Conservation (phyloP, 192 early-diverging fungal species). For the Geranomyces variabilis region DNA sequence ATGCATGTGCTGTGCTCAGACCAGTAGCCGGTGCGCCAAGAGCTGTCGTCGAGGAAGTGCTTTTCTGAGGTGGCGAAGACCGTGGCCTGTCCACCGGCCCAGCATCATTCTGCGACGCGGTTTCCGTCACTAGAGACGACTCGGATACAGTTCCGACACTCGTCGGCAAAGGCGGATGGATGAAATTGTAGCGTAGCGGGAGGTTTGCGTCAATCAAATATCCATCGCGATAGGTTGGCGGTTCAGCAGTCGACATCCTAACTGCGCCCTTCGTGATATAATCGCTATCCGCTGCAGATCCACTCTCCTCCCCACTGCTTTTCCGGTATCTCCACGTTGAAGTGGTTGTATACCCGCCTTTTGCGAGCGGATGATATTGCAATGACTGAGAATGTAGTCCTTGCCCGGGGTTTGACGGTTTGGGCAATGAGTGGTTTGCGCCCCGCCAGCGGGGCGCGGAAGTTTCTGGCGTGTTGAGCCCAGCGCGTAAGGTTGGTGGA, state of each 20-base stretch:
- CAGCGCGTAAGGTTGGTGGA: background rate
- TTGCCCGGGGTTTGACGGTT: background rate
- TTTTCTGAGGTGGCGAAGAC: too few species aligned
- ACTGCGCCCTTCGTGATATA: background rate
- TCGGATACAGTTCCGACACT: background rate
- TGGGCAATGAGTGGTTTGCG: background rate
- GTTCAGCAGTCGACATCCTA: background rate
- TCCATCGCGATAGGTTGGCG: slow-evolving; percentile 21
- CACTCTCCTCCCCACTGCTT: background rate
- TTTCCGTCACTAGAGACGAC: background rate
- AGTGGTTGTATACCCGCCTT: slow-evolving; percentile 15
- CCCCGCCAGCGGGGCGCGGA: background rate
- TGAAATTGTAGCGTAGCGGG: slow-evolving; percentile 26
- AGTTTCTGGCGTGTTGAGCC: background rate
- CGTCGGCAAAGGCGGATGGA: slow-evolving; percentile 4
- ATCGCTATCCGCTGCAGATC: background rate
- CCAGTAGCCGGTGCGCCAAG: background rate
- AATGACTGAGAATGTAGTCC: background rate
- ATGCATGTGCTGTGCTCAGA: slow-evolving; percentile 2
- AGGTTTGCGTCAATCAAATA: slow-evolving; percentile 30
- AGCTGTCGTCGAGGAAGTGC: too few species aligned
- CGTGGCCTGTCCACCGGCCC: background rate
- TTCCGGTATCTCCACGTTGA: slow-evolving; percentile 20
- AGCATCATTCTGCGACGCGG: background rate
- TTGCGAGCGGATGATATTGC: slow-evolving; percentile 11